Evolutionary conservation across 1,284 basidiomycete genomes (phyloP).

Genomic region (Sanguinoderma infundibulare): DNA sequence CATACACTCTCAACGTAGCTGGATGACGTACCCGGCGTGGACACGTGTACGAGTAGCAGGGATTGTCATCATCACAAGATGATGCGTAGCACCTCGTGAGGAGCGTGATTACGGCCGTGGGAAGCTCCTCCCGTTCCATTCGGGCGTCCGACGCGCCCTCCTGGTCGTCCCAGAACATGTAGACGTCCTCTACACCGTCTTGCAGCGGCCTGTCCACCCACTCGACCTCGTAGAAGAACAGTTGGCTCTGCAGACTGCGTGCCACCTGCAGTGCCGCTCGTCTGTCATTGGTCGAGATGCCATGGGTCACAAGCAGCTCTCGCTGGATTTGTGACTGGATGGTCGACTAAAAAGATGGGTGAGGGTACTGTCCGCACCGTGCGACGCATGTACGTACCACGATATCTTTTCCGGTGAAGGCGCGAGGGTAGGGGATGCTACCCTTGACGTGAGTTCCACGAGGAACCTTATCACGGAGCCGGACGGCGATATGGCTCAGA

Average conservation of each 20-base stretch:
- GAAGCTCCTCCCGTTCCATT: constrained; percentile 76
- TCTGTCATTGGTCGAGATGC: constrained; percentile 71
- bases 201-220: constrained; percentile 87
- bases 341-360: constrained; percentile 57
- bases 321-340: constrained; percentile 81
- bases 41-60: constrained; percentile 78
- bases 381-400: constrained; percentile 63
- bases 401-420: constrained; percentile 92
- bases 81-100: constrained; percentile 87
- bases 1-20: not conserved
- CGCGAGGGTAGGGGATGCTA: constrained; percentile 83
- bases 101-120: constrained; percentile 81
- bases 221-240: constrained; percentile 98
- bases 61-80: constrained; percentile 71
- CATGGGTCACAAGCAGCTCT: constrained; percentile 72
- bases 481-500: constrained; percentile 87
- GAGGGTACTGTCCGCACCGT: constrained; percentile 5
- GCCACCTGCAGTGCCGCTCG: constrained; percentile 87
- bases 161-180: constrained; percentile 93
- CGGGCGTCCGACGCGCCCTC: constrained; percentile 64
- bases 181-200: constrained; percentile 94
- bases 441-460: constrained; percentile 89
- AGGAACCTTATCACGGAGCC: constrained; percentile 86
- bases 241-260: constrained; percentile 86
- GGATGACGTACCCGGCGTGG: constrained; percentile 58